Conservation (phyloP, 78 protist genomes). For the Pigoraptor vietnamica region DNA sequence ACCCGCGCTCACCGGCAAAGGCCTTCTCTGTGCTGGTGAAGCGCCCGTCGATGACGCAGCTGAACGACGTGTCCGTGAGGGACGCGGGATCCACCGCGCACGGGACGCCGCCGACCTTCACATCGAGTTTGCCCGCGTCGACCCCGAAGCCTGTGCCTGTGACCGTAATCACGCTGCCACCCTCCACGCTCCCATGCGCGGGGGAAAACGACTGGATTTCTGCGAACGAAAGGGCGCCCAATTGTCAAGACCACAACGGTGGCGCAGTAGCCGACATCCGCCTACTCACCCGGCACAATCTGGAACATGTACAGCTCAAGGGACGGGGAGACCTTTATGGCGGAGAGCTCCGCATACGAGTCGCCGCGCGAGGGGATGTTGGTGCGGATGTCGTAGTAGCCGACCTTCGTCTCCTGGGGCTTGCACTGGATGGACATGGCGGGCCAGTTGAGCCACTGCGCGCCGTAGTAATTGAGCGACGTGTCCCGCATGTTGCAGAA, state of each 20-base stretch:
- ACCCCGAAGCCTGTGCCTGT: neutral
- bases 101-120: neutral
- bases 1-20: neutral
- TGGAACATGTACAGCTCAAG: neutral
- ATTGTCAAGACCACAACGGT: no score
- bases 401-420: neutral
- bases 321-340: neutral
- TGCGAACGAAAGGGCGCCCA: no score
- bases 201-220: neutral
- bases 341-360: neutral
- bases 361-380: neutral
- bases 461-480: neutral
- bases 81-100: neutral
- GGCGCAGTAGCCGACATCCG: no score
- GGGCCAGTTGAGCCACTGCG: neutral
- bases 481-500: neutral
- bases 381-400: neutral
- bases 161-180: neutral
- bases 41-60: neutral
- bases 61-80: neutral
- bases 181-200: neutral
- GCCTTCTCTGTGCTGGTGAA: neutral
- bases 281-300: neutral
- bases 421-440: neutral
- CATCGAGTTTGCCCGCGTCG: neutral